Evolutionary conservation across 345 rosid genomes (phyloP).

Genomic region (Leavenworthia alabamica): DNA sequence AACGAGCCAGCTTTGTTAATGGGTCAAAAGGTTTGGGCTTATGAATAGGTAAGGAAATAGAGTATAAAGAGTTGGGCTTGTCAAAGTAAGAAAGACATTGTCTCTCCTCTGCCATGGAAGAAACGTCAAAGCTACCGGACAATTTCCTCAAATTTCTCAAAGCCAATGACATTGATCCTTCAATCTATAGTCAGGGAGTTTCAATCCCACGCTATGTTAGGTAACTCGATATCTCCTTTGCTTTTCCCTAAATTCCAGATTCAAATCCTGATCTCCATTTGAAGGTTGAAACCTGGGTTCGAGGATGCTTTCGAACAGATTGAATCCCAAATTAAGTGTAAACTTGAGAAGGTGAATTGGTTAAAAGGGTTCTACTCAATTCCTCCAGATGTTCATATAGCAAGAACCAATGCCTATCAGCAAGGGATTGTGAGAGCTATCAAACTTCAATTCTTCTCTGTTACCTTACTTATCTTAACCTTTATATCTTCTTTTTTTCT

Average conservation of each 20-base stretch:
- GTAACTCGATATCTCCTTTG: slow-evolving; percentile 25
- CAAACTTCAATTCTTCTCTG: background rate
- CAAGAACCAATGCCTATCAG: slow-evolving; percentile 59
- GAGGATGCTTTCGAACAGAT: slow-evolving; percentile 48
- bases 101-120: slow-evolving; percentile 35
- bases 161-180: slow-evolving; percentile 64
- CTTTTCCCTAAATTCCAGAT: background rate
- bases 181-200: slow-evolving; percentile 47
- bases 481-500: background rate
- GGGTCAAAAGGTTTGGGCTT: background rate
- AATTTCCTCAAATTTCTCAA: slow-evolving; percentile 56
- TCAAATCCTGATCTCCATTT: background rate
- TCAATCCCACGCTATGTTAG: slow-evolving; percentile 78
- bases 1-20: background rate
- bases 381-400: slow-evolving; percentile 64
- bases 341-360: slow-evolving; percentile 65
- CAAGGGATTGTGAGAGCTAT: slow-evolving; percentile 57
- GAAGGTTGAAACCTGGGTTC: slow-evolving; percentile 70
- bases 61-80: background rate
- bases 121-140: slow-evolving; percentile 43
- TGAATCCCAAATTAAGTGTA: slow-evolving; percentile 60
- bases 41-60: background rate
- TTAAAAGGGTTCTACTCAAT: slow-evolving; percentile 69
- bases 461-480: background rate
- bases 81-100: background rate